Conservation (phyloP, 1,284 basidiomycete species). For the Heterobasidion occidentale region DNA sequence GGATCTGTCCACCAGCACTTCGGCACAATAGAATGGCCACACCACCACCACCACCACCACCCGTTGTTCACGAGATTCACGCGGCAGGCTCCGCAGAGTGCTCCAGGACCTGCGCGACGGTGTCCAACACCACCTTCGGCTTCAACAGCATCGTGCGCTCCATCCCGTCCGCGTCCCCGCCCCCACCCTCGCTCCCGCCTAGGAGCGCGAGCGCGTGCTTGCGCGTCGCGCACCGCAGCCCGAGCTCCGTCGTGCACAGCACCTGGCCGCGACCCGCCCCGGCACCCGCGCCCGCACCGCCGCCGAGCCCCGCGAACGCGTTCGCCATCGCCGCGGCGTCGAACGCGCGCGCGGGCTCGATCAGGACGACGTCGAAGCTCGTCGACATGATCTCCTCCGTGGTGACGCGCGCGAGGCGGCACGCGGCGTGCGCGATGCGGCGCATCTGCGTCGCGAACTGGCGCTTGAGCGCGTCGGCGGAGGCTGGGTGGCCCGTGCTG, state of each 20-base stretch:
- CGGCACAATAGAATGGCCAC: neutral
- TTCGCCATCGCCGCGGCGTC: constrained; percentile 52
- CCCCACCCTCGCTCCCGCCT: constrained; percentile 11
- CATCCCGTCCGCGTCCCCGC: constrained; percentile 30
- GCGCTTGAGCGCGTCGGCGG: constrained; percentile 35
- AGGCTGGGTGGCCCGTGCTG: constrained; percentile 22
- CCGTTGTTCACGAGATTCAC: neutral
- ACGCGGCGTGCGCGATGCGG: constrained; percentile 54
- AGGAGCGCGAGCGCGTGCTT: constrained; percentile 22
- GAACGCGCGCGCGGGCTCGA: constrained; percentile 43
- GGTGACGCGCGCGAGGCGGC: constrained; percentile 49
- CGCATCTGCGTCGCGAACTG: constrained; percentile 52
- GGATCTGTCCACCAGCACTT: neutral
- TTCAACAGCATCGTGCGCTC: constrained; percentile 54
- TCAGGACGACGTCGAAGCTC: constrained; percentile 57
- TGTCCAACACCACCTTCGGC: constrained; percentile 65
- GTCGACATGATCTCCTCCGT: constrained; percentile 68
- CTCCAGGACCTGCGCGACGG: constrained; percentile 11
- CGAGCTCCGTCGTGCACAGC: constrained; percentile 63
- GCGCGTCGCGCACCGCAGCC: constrained; percentile 53
- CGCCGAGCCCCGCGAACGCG: constrained; percentile 52
- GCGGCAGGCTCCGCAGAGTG: neutral
- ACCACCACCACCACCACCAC: neutral
- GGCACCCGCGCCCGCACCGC: no score
- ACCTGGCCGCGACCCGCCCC: constrained; percentile 42